Percentiles rank a stretch among this genome's conserved stretches.
Evolutionary conservation across 495 filamentous ascomycete species (phyloP).

Genomic region (Tuber indicum): DNA sequence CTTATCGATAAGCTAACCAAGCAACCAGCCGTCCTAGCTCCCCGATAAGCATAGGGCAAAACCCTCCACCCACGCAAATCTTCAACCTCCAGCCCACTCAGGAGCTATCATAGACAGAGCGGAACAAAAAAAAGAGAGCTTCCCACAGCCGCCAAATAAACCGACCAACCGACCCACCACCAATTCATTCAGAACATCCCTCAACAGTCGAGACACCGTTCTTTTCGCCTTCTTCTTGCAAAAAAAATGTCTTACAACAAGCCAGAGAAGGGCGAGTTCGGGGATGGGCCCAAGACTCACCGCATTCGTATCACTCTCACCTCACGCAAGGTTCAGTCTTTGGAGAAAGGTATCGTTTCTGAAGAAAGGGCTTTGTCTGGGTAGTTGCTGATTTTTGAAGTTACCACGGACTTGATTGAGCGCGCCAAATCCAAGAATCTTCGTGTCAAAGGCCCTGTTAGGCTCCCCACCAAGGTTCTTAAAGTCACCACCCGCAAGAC

Average conservation of each 20-base stretch:
- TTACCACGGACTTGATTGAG: slow-evolving; percentile 95
- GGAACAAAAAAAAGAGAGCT: too few species aligned
- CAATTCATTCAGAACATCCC: slow-evolving; percentile 39
- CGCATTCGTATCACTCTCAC: slow-evolving; percentile 98
- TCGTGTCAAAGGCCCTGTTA: slow-evolving; percentile 96
- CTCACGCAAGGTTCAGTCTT: slow-evolving; percentile 79
- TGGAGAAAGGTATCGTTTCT: slow-evolving; percentile 63
- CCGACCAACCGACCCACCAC: slow-evolving; percentile 1
- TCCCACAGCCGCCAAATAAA: not conserved
- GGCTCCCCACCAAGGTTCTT: slow-evolving; percentile 94
- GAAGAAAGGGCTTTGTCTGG: not conserved
- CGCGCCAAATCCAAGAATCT: slow-evolving; percentile 98
- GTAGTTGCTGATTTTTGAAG: slow-evolving; percentile 39
- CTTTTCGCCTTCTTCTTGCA: slow-evolving; percentile 38
- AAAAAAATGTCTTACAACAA: slow-evolving; percentile 89
- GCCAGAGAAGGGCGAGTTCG: slow-evolving; percentile 81
- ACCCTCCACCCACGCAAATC: slow-evolving; percentile 11
- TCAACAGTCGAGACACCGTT: slow-evolving; percentile 43
- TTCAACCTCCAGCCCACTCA: not conserved
- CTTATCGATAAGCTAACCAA: not conserved
- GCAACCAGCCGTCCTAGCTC: not conserved
- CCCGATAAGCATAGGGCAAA: slow-evolving; percentile 4
- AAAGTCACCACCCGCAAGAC: slow-evolving; percentile 95
- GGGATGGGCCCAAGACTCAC: slow-evolving; percentile 87
- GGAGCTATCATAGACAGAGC: not conserved